phyloP scores from a whole-genome alignment of 768 basidiomycete genomes.

The Amanita inopinata region DNA sequence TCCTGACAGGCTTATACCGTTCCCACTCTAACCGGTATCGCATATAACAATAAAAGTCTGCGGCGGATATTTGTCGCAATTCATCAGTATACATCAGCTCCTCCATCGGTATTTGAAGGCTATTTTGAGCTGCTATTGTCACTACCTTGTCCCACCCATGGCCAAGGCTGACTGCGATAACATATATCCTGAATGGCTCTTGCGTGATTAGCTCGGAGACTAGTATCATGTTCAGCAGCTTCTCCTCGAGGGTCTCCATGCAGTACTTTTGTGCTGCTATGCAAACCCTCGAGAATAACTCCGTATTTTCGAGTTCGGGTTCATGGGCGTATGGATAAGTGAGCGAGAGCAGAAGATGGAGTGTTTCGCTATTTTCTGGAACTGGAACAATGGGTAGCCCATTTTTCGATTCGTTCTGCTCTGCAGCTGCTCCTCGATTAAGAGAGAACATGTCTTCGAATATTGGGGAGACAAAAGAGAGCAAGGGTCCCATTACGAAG shows the following conservation, averaged over 20 bases:
- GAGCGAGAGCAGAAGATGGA: conserved; percentile 10
- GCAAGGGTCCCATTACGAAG: conserved; percentile 17
- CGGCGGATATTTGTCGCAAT: background rate
- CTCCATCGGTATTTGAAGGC: background rate
- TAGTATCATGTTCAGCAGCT: background rate
- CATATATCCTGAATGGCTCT: conserved; percentile 1
- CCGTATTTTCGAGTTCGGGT: background rate
- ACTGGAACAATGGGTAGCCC: conserved; percentile 9
- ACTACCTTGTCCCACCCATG: background rate
- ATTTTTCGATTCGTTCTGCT: conserved; percentile 4
- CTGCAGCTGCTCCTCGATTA: conserved; percentile 9
- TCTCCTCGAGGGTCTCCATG: conserved; percentile 2
- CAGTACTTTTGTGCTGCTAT: conserved; percentile 3
- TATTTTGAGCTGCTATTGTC: conserved; percentile 1
- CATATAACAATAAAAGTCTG: conserved; percentile 1
- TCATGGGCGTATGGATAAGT: conserved; percentile 5
- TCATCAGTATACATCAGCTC: background rate
- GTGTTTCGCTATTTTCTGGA: conserved; percentile 8
- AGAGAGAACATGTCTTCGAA: conserved; percentile 23
- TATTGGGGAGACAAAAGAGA: conserved; percentile 21
- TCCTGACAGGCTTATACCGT: too few species aligned
- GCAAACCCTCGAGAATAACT: background rate
- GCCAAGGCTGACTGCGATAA: background rate
- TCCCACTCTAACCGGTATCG: conserved; percentile 3
- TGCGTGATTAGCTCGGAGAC: background rate